Conservation (phyloP, 257 asterid species). For the Lavandula angustifolia region DNA sequence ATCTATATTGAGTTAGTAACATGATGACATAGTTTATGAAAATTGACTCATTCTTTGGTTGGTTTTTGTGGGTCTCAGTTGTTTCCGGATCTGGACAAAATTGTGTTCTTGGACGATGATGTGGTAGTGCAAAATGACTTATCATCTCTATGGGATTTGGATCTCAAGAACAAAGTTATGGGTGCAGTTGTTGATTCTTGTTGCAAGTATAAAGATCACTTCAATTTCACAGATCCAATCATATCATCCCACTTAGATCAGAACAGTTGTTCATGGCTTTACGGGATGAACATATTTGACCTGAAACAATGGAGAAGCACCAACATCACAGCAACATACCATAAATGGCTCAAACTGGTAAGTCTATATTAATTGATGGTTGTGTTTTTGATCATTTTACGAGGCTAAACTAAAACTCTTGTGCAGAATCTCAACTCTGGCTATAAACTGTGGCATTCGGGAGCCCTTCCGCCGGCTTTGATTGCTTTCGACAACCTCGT, state of each 20-base stretch:
- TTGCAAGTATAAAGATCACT: slow-evolving; percentile 61
- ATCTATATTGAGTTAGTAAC: slow-evolving; percentile 6
- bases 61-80: slow-evolving; percentile 52
- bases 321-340: slow-evolving; percentile 61
- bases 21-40: slow-evolving; percentile 27
- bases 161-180: slow-evolving; percentile 67
- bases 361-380: slow-evolving; percentile 27
- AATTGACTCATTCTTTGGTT: slow-evolving; percentile 18
- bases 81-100: slow-evolving; percentile 74
- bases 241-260: slow-evolving; percentile 54
- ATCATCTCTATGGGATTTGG: slow-evolving; percentile 73
- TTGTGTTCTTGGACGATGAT: slow-evolving; percentile 82
- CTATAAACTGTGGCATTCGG: slow-evolving; percentile 68
- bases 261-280: slow-evolving; percentile 64
- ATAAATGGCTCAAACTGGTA: slow-evolving; percentile 81
- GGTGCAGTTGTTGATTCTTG: slow-evolving; percentile 82
- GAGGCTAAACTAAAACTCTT: neutral
- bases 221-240: slow-evolving; percentile 56
- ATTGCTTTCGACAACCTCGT: slow-evolving; percentile 70
- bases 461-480: slow-evolving; percentile 77
- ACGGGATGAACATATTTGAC: slow-evolving; percentile 76
- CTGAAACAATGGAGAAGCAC: slow-evolving; percentile 72
- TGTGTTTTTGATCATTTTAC: no score
- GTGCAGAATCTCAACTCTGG: slow-evolving; percentile 63
- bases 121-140: slow-evolving; percentile 72